Conservation (phyloP, 805 yeast genomes). For the Metschnikowia colocasiae region DNA sequence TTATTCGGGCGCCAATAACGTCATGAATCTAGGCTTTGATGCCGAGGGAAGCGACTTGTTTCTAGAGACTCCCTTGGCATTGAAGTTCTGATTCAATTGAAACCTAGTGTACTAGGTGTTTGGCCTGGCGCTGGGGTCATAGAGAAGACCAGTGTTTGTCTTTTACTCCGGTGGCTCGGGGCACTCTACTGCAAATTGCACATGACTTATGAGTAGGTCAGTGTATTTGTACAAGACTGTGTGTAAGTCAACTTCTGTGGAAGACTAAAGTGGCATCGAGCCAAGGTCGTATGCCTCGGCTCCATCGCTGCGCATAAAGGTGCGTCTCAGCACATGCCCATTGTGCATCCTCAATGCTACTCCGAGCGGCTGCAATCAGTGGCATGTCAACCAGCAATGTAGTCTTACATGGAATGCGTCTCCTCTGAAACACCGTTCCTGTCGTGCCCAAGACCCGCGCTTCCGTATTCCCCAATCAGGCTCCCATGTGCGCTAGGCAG, state of each 20-base stretch:
- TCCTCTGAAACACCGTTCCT: not conserved
- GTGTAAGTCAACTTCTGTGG: not conserved
- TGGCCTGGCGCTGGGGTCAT: not conserved
- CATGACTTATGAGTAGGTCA: not conserved
- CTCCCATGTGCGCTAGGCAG: not conserved
- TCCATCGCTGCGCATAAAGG: not conserved
- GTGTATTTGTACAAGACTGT: too few relatives aligned
- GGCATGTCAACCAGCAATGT: not conserved
- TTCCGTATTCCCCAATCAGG: not conserved
- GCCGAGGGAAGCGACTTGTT: conserved; percentile 2
- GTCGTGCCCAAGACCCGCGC: not conserved
- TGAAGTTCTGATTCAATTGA: not conserved
- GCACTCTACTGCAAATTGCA: not conserved
- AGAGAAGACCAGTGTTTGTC: not conserved
- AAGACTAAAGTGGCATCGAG: not conserved
- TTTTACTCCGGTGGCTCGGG: not conserved
- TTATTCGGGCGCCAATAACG: not conserved
- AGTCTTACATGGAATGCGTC: too few relatives aligned
- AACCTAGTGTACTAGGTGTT: not conserved
- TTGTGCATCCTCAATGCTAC: not conserved
- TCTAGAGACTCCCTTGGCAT: conserved; percentile 1
- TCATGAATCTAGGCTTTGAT: conserved; percentile 4
- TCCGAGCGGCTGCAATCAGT: not conserved
- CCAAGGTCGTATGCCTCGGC: not conserved
- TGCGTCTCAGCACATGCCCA: not conserved